Evolutionary conservation across 305 asterid species (phyloP).

Genomic region (Solanum hybrid): DNA sequence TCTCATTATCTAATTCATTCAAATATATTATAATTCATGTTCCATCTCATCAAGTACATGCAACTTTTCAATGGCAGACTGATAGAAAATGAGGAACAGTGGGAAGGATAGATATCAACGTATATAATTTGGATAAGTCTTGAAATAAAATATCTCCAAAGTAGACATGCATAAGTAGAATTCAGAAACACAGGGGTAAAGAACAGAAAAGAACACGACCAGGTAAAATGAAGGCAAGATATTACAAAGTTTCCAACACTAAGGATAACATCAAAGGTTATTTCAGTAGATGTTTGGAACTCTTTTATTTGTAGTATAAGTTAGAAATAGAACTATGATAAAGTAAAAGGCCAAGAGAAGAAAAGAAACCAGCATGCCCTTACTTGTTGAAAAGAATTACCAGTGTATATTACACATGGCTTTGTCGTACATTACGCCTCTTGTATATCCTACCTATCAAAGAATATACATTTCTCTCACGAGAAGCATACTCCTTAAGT

Average conservation of each 20-base stretch:
- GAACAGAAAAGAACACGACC: not conserved
- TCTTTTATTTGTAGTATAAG: not conserved
- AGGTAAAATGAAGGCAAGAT: not conserved
- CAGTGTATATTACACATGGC: slow-evolving; percentile 36
- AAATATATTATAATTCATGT: slow-evolving; percentile 31
- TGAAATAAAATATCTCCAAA: not conserved
- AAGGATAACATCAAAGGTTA: not conserved
- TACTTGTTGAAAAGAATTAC: not conserved
- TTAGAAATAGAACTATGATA: not conserved
- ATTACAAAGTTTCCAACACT: not conserved
- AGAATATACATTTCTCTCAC: slow-evolving; percentile 85
- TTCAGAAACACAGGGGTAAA: not conserved
- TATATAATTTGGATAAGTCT: not conserved
- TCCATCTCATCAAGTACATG: slow-evolving; percentile 19
- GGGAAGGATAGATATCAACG: not conserved
- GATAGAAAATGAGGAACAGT: slow-evolving; percentile 12
- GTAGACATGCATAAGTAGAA: not conserved
- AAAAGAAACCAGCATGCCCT: not conserved
- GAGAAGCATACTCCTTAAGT: slow-evolving; percentile 79
- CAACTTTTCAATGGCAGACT: slow-evolving; percentile 23
- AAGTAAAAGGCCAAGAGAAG: not conserved
- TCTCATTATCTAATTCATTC: not conserved
- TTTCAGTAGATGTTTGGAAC: not conserved
- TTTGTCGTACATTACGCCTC: slow-evolving; percentile 50
- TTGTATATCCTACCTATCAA: slow-evolving; percentile 91